These are phyloP conservation scores for Trichoderma asperellum DNA, from an alignment of 2,329 filamentous ascomycete genomes.

Conservation along the genomic window DNA sequence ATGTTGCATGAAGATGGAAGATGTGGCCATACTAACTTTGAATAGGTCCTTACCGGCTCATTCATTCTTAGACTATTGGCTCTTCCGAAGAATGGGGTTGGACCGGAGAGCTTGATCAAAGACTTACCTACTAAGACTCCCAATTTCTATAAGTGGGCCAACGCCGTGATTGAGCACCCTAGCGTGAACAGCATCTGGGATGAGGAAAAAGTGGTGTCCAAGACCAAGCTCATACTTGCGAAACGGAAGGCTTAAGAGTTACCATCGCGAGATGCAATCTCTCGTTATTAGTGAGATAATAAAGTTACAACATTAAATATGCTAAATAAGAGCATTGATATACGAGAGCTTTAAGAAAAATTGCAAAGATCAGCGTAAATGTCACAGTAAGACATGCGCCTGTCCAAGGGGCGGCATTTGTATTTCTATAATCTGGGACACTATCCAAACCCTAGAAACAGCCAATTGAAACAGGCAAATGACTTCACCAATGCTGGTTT, in stretches of 20 bases:
- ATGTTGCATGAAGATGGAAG: slow-evolving; percentile 31
- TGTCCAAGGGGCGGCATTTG: background rate
- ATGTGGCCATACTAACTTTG: slow-evolving; percentile 16
- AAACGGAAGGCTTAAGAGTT: slow-evolving; percentile 26
- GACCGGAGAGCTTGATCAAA: slow-evolving; percentile 52
- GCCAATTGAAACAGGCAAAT: no score
- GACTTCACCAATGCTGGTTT: no score
- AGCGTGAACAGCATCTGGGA: slow-evolving; percentile 69
- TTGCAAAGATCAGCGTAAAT: background rate
- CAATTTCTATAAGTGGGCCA: slow-evolving; percentile 69
- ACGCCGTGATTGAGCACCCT: slow-evolving; percentile 61
- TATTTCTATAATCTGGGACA: background rate
- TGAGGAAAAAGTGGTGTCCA: slow-evolving; percentile 43
- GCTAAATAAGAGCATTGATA: background rate
- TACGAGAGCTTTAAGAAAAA: background rate
- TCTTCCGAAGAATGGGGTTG: slow-evolving; percentile 57
- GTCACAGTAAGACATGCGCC: background rate
- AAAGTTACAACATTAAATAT: background rate
- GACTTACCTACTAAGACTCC: slow-evolving; percentile 61
- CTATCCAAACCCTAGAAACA: no score
- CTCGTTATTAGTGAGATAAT: background rate
- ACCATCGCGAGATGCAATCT: background rate
- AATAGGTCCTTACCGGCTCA: slow-evolving; percentile 64
- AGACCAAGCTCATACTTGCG: slow-evolving; percentile 33
- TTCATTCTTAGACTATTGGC: slow-evolving; percentile 66